Percentiles rank a stretch among this genome's conserved stretches.
These are phyloP conservation scores for Bolboschoenus planiculmis DNA, from an alignment of 176 grass and related monocot species.

Conservation along the genomic window DNA sequence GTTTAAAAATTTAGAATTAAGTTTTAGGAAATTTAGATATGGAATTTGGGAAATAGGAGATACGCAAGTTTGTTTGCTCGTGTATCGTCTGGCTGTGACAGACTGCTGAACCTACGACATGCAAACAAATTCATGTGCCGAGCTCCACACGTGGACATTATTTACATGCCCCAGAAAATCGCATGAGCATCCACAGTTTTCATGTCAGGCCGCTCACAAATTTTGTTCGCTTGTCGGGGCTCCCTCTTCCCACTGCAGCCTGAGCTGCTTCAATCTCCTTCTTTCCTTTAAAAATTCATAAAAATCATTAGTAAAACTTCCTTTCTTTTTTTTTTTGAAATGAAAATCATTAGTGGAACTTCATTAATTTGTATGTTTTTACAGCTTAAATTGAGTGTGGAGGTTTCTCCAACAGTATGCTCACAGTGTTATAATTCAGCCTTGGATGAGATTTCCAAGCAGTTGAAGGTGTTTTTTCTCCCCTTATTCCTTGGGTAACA, in stretches of 20 bases:
- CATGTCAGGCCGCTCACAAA: not conserved
- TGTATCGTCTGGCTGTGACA: not conserved
- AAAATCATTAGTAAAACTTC: too few species aligned
- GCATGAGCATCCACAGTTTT: not conserved
- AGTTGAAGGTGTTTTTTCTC: conserved; percentile 45
- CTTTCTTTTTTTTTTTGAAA: not conserved
- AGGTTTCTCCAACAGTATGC: conserved; percentile 66
- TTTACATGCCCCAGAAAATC: not conserved
- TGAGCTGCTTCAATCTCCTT: too few species aligned
- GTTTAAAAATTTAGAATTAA: not conserved
- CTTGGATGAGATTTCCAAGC: conserved; percentile 52
- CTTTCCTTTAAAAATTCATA: too few species aligned
- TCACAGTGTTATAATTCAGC: conserved; percentile 58
- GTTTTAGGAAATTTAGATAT: not conserved
- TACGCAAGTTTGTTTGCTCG: not conserved
- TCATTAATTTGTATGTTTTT: not conserved
- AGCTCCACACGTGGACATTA: not conserved
- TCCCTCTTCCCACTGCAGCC: not conserved
- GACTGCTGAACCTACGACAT: not conserved
- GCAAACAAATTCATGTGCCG: not conserved
- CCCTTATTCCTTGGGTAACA: not conserved
- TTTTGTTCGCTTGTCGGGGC: not conserved
- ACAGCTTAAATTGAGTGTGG: conserved; percentile 83
- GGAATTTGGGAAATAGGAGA: not conserved
- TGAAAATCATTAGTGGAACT: not conserved